phyloP scores from a whole-genome alignment of 2,329 filamentous ascomycete genomes.

The Microsporum ferrugineum region DNA sequence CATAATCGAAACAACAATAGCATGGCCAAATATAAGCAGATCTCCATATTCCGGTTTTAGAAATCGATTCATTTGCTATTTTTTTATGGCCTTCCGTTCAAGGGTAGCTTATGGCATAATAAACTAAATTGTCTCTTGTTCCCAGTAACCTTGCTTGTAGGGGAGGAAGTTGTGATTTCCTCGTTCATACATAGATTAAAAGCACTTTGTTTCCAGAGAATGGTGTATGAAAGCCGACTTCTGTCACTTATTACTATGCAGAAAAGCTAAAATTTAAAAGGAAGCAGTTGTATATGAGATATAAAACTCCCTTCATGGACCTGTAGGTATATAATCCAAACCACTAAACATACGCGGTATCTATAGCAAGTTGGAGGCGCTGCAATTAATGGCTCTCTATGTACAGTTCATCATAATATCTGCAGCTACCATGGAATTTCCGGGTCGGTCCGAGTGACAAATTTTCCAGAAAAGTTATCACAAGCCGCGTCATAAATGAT shows the following conservation, averaged over 20 bases:
- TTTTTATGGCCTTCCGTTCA: neutral
- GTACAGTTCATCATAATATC: neutral
- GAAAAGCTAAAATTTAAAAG: too few species aligned
- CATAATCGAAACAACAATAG: neutral
- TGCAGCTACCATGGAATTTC: constrained; percentile 15
- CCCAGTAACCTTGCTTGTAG: neutral
- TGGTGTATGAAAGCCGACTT: too few species aligned
- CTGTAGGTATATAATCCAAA: too few species aligned
- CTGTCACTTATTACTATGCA: too few species aligned
- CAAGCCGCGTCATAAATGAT: constrained; percentile 29
- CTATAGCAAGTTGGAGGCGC: too few species aligned
- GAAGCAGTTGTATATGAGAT: too few species aligned
- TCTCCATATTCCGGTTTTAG: neutral
- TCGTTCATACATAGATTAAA: too few species aligned
- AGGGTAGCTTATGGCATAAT: neutral
- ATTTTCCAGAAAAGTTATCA: constrained; percentile 26
- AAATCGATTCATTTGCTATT: neutral
- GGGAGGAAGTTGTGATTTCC: too few species aligned
- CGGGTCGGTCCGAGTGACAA: constrained; percentile 24
- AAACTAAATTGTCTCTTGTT: neutral
- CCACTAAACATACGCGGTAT: too few species aligned
- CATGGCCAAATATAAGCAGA: neutral
- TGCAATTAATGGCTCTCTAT: too few species aligned
- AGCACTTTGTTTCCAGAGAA: too few species aligned
- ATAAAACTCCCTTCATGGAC: too few species aligned